Conservation (phyloP, 2,329 filamentous ascomycete species). For the Pseudocercospora crystallina region DNA sequence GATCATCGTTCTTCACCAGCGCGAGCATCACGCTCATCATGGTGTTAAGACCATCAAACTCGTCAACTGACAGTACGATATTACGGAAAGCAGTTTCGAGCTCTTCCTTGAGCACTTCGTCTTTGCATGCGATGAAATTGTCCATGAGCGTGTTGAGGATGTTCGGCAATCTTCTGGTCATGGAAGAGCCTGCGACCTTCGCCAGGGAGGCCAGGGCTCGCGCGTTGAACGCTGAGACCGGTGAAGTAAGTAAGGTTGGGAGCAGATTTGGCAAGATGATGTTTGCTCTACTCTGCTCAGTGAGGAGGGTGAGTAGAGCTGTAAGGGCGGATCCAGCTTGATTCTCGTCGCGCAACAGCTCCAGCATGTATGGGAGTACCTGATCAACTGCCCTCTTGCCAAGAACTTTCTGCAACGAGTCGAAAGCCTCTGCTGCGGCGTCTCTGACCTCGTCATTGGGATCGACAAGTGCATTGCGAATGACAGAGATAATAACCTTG, state of each 20-base stretch:
- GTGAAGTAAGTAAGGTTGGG: conserved; percentile 83
- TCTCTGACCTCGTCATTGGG: conserved; percentile 87
- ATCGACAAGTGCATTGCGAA: conserved; percentile 89
- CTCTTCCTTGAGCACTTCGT: conserved; percentile 71
- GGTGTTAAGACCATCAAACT: conserved; percentile 92
- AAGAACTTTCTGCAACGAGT: conserved; percentile 87
- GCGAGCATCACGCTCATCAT: conserved; percentile 90
- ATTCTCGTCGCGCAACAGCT: conserved; percentile 78
- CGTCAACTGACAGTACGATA: conserved; percentile 88
- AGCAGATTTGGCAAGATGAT: conserved; percentile 96
- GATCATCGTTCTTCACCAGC: conserved; percentile 89
- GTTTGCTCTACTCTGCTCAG: conserved; percentile 89
- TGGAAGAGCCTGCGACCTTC: conserved; percentile 82
- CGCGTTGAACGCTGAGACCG: conserved; percentile 93
- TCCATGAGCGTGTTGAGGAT: conserved; percentile 95
- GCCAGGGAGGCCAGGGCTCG: conserved; percentile 89
- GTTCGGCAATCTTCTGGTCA: conserved; percentile 84
- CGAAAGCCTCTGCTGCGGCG: conserved; percentile 94
- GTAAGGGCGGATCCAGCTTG: conserved; percentile 90
- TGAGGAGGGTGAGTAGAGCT: conserved; percentile 88
- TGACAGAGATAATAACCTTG: conserved; percentile 89
- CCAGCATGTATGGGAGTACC: conserved; percentile 88
- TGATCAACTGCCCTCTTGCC: conserved; percentile 95
- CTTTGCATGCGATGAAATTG: conserved; percentile 75
- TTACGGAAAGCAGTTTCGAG: conserved; percentile 81